Conservation (phyloP, 2,329 filamentous ascomycete species). For the Tolypocladium album region DNA sequence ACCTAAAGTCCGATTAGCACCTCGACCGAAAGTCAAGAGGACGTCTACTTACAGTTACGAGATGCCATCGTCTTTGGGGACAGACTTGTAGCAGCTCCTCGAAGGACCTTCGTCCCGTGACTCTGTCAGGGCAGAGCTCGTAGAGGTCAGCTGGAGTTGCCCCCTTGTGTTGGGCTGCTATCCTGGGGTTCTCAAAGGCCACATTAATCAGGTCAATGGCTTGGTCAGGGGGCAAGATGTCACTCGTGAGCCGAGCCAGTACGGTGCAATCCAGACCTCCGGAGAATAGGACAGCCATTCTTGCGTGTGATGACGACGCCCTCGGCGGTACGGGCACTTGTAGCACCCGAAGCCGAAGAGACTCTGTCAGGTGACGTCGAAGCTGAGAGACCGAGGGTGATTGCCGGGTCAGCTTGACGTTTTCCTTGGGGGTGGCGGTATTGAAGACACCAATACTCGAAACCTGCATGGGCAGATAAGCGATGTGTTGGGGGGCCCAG, state of each 20-base stretch:
- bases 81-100: conserved; percentile 63
- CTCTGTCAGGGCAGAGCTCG: conserved; percentile 80
- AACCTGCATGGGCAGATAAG: conserved; percentile 25
- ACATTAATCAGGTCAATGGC: conserved; percentile 86
- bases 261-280: conserved; percentile 90
- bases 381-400: conserved; percentile 44
- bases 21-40: not conserved
- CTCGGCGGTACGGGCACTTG: conserved; percentile 50
- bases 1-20: conserved; percentile 32
- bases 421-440: conserved; percentile 26
- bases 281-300: conserved; percentile 78
- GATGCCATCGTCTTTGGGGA: conserved; percentile 65
- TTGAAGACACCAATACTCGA: conserved; percentile 46
- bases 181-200: conserved; percentile 87
- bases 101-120: conserved; percentile 73
- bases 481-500: conserved; percentile 26
- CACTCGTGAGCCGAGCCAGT: conserved; percentile 69
- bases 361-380: conserved; percentile 42
- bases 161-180: conserved; percentile 42
- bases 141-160: conserved; percentile 38
- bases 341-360: conserved; percentile 53
- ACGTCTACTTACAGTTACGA: conserved; percentile 50
- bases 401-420: conserved; percentile 7
- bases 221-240: conserved; percentile 58
- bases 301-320: conserved; percentile 27